phyloP scores from a whole-genome alignment of 495 filamentous ascomycete genomes.

The Tuber umbilicatum region DNA sequence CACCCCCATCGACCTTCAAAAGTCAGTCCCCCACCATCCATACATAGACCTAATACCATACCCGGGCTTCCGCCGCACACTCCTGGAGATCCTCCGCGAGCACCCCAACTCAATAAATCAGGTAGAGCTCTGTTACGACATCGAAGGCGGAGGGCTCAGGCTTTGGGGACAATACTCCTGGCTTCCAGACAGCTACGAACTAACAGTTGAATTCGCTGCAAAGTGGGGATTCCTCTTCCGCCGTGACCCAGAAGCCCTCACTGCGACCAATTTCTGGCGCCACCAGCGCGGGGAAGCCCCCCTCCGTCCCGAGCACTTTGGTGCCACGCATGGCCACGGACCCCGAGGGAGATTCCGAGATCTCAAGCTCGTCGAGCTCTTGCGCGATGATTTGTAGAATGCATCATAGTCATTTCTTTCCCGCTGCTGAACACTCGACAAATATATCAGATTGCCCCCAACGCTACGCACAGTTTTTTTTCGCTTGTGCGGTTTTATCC shows the following conservation, averaged over 20 bases:
- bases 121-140: conserved; percentile 24
- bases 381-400: conserved; percentile 2
- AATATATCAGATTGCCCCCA: not conserved
- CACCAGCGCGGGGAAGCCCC: conserved; percentile 8
- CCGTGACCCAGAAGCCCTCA: conserved; percentile 12
- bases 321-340: not conserved
- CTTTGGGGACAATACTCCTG: conserved; percentile 27
- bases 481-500: not conserved
- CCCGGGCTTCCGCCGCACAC: conserved; percentile 17
- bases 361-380: conserved; percentile 11
- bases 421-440: not conserved
- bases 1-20: conserved; percentile 20
- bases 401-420: not conserved
- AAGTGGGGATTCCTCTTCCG: conserved; percentile 27
- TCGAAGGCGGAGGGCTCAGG: conserved; percentile 20
- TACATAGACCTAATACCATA: conserved; percentile 37
- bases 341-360: conserved; percentile 3
- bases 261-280: conserved; percentile 20
- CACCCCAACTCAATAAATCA: conserved; percentile 18
- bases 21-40: conserved; percentile 27
- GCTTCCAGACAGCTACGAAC: conserved; percentile 20
- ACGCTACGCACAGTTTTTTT: not conserved
- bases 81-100: conserved; percentile 19
- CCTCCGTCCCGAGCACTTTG: conserved; percentile 15
- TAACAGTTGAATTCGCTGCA: conserved; percentile 19